A percentile compares a stretch with the other conserved stretches of the same genome.
These are phyloP conservation scores for Pyrenula aspistea DNA, from an alignment of 495 filamentous ascomycete genomes.

Conservation along the genomic window DNA sequence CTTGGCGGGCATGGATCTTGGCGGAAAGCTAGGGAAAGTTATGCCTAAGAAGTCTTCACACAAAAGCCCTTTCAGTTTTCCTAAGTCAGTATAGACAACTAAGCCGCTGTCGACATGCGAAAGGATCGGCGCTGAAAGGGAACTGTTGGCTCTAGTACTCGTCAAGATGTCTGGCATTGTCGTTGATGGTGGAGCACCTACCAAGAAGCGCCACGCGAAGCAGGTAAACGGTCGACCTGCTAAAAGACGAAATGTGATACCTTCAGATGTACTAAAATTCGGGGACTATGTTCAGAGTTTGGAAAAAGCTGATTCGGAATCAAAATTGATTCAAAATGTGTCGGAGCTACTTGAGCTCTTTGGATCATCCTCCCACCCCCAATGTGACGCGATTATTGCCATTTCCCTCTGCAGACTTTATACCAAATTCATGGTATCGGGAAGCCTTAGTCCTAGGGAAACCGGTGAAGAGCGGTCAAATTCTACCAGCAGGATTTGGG, in stretches of 20 bases:
- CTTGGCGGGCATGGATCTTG: too few relatives aligned
- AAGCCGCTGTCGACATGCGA: too few relatives aligned
- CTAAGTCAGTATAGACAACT: too few relatives aligned
- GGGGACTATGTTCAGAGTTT: neutral
- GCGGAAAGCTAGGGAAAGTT: too few relatives aligned
- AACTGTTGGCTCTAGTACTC: neutral
- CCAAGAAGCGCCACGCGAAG: too few relatives aligned
- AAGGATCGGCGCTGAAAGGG: neutral
- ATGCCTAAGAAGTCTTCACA: too few relatives aligned
- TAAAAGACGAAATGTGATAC: too few relatives aligned
- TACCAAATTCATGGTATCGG: neutral
- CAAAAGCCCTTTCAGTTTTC: too few relatives aligned
- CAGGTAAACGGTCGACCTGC: too few relatives aligned
- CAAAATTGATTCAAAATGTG: neutral
- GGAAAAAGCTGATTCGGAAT: neutral
- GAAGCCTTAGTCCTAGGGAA: neutral
- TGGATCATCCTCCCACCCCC: neutral
- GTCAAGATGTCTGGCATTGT: too few relatives aligned
- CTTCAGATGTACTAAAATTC: too few relatives aligned
- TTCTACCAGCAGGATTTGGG: neutral
- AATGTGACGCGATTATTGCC: neutral
- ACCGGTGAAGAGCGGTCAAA: neutral
- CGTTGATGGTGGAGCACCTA: too few relatives aligned
- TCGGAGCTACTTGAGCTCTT: neutral
- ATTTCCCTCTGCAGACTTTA: neutral